Percentiles rank a stretch among this genome's conserved stretches.
These are phyloP conservation scores for Millerozyma miso DNA, from an alignment of 805 yeast genomes.

Conservation along the genomic window DNA sequence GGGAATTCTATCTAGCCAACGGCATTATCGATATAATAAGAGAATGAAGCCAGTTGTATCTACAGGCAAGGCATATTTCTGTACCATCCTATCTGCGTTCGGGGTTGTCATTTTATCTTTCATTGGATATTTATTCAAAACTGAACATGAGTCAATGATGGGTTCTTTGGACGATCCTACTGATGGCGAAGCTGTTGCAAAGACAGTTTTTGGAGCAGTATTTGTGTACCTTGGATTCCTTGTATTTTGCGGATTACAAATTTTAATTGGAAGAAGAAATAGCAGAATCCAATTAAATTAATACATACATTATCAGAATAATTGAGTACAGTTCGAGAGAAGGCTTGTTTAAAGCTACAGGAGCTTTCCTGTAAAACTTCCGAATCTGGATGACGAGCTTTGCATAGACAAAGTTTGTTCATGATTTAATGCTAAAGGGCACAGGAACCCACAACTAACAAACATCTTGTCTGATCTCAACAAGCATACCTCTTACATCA, in stretches of 20 bases:
- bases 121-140: conserved; percentile 76
- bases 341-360: no score
- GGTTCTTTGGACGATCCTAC: conserved; percentile 90
- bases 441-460: no score
- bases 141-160: conserved; percentile 84
- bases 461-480: no score
- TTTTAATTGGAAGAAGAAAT: conserved; percentile 58
- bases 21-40: background rate
- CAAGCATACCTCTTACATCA: no score
- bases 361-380: no score
- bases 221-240: conserved; percentile 76
- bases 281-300: conserved; percentile 49
- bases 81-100: conserved; percentile 88
- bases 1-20: background rate
- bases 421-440: no score
- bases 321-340: no score
- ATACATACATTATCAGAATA: no score
- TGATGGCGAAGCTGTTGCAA: conserved; percentile 91
- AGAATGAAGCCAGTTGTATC: conserved; percentile 43
- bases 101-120: conserved; percentile 85
- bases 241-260: conserved; percentile 86
- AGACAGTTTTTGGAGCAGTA: conserved; percentile 87
- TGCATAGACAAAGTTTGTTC: no score
- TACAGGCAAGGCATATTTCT: conserved; percentile 88
- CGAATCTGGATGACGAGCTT: no score